Evolutionary conservation across 78 protist genomes (phyloP).

Genomic region (Goniomonas avonlea): DNA sequence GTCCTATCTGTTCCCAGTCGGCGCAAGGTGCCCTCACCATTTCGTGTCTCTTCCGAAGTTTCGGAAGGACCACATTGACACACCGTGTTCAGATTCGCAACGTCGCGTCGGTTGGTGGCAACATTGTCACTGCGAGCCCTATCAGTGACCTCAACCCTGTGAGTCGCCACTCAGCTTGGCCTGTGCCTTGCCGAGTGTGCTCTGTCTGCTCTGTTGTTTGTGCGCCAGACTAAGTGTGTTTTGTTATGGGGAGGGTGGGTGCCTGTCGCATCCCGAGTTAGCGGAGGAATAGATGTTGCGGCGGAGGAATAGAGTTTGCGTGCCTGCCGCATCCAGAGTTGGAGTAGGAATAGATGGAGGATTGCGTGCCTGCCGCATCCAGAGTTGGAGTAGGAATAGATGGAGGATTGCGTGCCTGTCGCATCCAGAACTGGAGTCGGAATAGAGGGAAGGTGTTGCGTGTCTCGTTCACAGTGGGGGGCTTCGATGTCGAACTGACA

Average conservation of each 20-base stretch:
- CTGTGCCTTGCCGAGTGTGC: neutral
- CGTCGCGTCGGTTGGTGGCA: slow-evolving; percentile 70
- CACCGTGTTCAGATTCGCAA: slow-evolving; percentile 82
- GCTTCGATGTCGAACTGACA: too few relatives aligned
- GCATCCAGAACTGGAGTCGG: too few relatives aligned
- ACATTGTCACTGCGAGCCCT: slow-evolving; percentile 75
- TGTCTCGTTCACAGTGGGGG: too few relatives aligned
- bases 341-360: too few relatives aligned
- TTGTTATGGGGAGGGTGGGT: neutral
- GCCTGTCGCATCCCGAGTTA: neutral
- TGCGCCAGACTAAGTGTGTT: neutral
- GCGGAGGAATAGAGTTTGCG: neutral
- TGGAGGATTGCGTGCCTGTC: too few relatives aligned
- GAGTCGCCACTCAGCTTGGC: neutral
- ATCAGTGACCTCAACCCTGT: slow-evolving; percentile 79
- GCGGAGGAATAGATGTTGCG: neutral
- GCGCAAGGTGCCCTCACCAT: neutral
- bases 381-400: too few relatives aligned
- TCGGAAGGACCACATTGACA: too few relatives aligned
- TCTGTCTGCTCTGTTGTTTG: neutral
- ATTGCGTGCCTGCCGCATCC: too few relatives aligned
- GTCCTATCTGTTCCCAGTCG: too few relatives aligned
- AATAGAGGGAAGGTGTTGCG: too few relatives aligned
- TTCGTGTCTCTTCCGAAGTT: neutral
- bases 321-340: too few relatives aligned